These are phyloP conservation scores for Coemansia sp. DNA, from an alignment of 192 early-diverging fungal genomes.

Conservation along the genomic window DNA sequence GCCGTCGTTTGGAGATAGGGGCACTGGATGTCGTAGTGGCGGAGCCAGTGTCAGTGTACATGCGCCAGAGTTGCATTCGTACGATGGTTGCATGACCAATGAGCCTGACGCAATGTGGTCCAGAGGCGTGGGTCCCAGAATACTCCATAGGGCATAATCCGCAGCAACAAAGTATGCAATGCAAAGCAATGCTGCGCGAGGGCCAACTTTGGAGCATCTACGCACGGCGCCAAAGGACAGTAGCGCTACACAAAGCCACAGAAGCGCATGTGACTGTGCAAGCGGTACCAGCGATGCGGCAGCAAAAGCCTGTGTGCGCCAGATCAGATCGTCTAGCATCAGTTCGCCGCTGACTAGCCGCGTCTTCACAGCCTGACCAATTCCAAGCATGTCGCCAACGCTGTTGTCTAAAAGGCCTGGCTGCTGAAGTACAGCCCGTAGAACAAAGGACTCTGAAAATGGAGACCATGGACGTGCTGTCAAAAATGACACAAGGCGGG, in stretches of 20 bases:
- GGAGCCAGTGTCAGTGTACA: neutral
- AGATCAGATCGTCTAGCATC: constrained; percentile 31
- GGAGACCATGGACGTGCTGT: constrained; percentile 32
- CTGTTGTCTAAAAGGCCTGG: constrained; percentile 9
- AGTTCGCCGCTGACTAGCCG: constrained; percentile 17
- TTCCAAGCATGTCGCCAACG: neutral
- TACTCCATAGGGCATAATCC: constrained; percentile 19
- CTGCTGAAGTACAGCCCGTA: constrained; percentile 8
- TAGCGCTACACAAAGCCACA: constrained; percentile 38
- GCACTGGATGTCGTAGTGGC: neutral
- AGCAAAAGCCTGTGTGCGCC: constrained; percentile 22
- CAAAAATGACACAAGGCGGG: constrained; percentile 20
- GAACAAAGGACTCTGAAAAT: constrained; percentile 15
- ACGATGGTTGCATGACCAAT: constrained; percentile 1
- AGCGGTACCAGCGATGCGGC: constrained; percentile 14
- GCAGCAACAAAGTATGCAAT: constrained; percentile 23
- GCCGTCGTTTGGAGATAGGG: neutral
- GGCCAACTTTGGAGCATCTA: constrained; percentile 9
- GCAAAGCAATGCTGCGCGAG: constrained; percentile 13
- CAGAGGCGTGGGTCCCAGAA: neutral
- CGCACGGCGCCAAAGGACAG: constrained; percentile 13
- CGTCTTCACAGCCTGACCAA: neutral
- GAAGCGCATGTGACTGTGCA: constrained; percentile 23
- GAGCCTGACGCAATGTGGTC: neutral
- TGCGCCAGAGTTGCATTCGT: constrained; percentile 9